Base-by-base conservation (phyloP, 805 yeast genomes). In the Teunomyces stri region DNA sequence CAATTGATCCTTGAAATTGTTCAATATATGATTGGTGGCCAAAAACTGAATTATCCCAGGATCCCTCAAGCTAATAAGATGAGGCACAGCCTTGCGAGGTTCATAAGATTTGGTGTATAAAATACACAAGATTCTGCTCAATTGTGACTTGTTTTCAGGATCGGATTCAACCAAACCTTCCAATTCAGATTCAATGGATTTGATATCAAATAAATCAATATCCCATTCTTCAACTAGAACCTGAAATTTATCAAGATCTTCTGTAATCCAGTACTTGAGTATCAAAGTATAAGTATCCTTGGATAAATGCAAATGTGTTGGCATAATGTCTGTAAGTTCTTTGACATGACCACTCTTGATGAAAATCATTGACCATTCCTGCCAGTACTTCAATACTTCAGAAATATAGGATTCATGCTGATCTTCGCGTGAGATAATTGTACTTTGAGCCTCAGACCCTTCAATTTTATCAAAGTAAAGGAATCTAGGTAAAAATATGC, bases 81-180 rank as follows among this genome's bases (percentile, higher is more conserved):
- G 90, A 0, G 73, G 73, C 6, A 86, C 81, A 1, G 96, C 91
- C 29, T 74, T 72, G 1, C 69, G 67, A 2, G 85, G 85, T 37
- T 84, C 84, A 28, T 78, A 76, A 0, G 81, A 66, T 43, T 75
- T 72, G 9, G 85, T 66, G 55, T 85, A 85, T 7, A 89, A 56
- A 9, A 76, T 67, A 25, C 83, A 74, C 21, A 83, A 62, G 35
- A 72, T 63, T 29, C 70, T 59, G 45, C 86, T 65, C 11, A 82
- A 58, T 1, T 38, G 29, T 5, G 11, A 4, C 20, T 6, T 15
- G 12, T 37, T 37, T 2, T 28, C 20, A 10, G 47, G 29, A 22
- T 59, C 52, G 4, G 52, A 41, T 63, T 59, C 38, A 44, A 74
- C 74, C 51, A 81, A 57, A 47, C 66, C 57, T 49, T 80, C 86